Conservation (phyloP, 345 rosid species). For the Psidium friedrichsthalianum region DNA sequence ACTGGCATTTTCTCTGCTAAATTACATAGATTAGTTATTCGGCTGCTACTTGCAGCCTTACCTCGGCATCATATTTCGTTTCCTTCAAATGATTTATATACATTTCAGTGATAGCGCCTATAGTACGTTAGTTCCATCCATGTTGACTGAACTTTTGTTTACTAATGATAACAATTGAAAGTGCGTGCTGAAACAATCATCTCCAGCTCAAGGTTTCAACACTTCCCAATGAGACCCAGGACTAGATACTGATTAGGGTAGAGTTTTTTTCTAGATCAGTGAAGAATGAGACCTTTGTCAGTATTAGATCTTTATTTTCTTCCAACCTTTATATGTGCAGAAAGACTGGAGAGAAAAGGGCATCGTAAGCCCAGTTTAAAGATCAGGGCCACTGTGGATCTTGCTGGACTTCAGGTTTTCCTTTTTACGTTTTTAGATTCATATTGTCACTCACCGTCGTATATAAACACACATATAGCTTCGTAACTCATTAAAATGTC, state of each 20-base stretch:
- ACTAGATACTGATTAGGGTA: neutral
- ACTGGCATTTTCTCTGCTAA: neutral
- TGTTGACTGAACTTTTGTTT: neutral
- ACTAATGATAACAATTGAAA: neutral
- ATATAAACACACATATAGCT: neutral
- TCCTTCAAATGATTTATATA: neutral
- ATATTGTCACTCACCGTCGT: neutral
- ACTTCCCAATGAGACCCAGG: neutral
- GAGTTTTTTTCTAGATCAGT: neutral
- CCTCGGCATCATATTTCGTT: neutral
- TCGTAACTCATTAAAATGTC: neutral
- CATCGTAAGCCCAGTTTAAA: conserved; percentile 86
- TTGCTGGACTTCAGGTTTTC: conserved; percentile 97
- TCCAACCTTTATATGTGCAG: conserved; percentile 15
- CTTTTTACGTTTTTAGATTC: too few relatives aligned
- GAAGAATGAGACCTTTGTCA: neutral
- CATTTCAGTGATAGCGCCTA: neutral
- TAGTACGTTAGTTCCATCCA: neutral
- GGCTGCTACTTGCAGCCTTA: neutral
- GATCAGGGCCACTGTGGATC: conserved; percentile 93
- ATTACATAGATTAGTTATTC: neutral
- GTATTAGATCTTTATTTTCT: neutral
- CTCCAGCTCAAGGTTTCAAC: neutral
- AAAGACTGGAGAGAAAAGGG: conserved; percentile 91
- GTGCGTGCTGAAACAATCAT: neutral